These are phyloP conservation scores for Grigorovia yakushimaensis DNA, from an alignment of 805 yeast species.

Conservation along the genomic window DNA sequence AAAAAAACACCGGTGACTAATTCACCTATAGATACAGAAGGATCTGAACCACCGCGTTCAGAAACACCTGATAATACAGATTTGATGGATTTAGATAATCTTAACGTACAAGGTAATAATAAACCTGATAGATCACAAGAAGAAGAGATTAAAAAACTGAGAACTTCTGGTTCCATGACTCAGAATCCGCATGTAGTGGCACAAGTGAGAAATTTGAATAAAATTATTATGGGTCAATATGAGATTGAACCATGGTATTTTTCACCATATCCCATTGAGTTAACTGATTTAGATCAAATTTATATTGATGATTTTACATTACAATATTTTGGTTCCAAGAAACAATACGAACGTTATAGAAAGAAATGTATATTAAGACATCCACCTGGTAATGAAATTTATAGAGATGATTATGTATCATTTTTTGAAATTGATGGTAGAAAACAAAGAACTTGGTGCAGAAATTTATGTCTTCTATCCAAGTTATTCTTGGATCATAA, in stretches of 20 bases:
- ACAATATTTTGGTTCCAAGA: slow-evolving; percentile 77
- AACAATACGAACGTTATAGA: slow-evolving; percentile 89
- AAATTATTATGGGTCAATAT: slow-evolving; percentile 77
- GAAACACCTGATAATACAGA: slow-evolving; percentile 37
- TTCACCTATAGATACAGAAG: slow-evolving; percentile 4
- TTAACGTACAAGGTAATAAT: slow-evolving; percentile 72
- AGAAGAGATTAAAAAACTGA: slow-evolving; percentile 82
- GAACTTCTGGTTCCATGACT: slow-evolving; percentile 97
- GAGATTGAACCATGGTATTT: slow-evolving; percentile 98
- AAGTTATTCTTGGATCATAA: slow-evolving; percentile 92
- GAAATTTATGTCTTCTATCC: slow-evolving; percentile 83
- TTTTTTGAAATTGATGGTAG: slow-evolving; percentile 97
- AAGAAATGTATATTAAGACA: slow-evolving; percentile 80
- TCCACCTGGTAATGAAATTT: slow-evolving; percentile 98
- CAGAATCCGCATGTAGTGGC: slow-evolving; percentile 83
- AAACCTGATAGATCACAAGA: slow-evolving; percentile 70
- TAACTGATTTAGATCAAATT: slow-evolving; percentile 83
- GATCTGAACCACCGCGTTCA: slow-evolving; percentile 5
- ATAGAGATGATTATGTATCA: slow-evolving; percentile 84
- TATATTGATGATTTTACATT: slow-evolving; percentile 88
- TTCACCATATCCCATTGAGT: slow-evolving; percentile 91
- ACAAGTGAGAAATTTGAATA: slow-evolving; percentile 72
- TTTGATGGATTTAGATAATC: slow-evolving; percentile 73
- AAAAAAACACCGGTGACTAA: background rate
- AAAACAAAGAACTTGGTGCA: slow-evolving; percentile 93